A percentile compares a stretch with the other conserved stretches of the same genome.
These are phyloP conservation scores for Arthroderma sp. DNA, from an alignment of 2,329 filamentous ascomycete species.

Conservation along the genomic window DNA sequence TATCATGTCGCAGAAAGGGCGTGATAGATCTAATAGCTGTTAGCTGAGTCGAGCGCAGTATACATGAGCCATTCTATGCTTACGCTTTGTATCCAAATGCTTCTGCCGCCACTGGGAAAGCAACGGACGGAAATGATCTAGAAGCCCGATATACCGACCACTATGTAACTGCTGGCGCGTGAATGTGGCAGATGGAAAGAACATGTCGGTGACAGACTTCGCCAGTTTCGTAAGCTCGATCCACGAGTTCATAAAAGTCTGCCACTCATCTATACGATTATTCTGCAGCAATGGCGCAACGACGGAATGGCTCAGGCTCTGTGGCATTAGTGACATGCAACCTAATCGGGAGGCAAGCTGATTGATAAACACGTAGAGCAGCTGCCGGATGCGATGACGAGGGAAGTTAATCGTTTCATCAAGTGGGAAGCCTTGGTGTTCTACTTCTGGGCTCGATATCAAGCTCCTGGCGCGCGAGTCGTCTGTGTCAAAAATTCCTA, in stretches of 20 bases:
- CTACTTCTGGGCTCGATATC: slow-evolving; percentile 11
- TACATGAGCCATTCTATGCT: slow-evolving; percentile 1
- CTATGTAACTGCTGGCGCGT: slow-evolving; percentile 34
- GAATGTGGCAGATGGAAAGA: slow-evolving; percentile 37
- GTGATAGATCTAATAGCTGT: slow-evolving; percentile 11
- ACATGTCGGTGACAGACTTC: slow-evolving; percentile 42
- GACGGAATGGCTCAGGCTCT: slow-evolving; percentile 30
- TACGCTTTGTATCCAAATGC: slow-evolving; percentile 19
- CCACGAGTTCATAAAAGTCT: slow-evolving; percentile 43
- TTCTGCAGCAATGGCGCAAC: slow-evolving; percentile 29
- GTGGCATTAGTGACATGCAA: slow-evolving; percentile 42
- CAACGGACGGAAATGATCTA: slow-evolving; percentile 36
- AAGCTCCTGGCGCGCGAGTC: slow-evolving; percentile 20
- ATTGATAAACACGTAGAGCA: slow-evolving; percentile 39
- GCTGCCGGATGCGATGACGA: slow-evolving; percentile 26
- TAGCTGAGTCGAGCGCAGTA: background rate
- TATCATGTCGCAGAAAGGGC: slow-evolving; percentile 37
- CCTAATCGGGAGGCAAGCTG: slow-evolving; percentile 42
- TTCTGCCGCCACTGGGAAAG: slow-evolving; percentile 32
- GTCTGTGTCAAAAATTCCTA: slow-evolving; percentile 38
- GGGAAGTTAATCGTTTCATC: slow-evolving; percentile 22
- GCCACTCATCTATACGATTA: slow-evolving; percentile 34
- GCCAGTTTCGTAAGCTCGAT: slow-evolving; percentile 38
- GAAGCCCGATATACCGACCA: slow-evolving; percentile 40
- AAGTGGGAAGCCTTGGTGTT: slow-evolving; percentile 11